Base-by-base conservation (phyloP, 352 stramenopile genomes). In the Pythium biforme region DNA sequence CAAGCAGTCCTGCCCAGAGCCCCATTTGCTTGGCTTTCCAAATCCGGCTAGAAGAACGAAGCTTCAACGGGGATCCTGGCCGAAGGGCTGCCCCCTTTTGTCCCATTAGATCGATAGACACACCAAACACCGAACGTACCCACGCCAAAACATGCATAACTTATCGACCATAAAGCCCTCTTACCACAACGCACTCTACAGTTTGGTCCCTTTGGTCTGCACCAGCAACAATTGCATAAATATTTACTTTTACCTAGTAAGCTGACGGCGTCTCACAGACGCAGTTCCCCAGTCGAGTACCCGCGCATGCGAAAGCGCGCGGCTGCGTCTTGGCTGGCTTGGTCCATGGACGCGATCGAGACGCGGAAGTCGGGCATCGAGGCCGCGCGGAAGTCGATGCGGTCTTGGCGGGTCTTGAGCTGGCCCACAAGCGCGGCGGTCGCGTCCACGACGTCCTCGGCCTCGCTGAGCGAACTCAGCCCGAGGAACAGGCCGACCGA, bases 291-390 rank as follows among this genome's bases (percentile, higher is more conserved):
- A 5, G 47, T 37, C 23, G 64, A 72, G 58, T 51, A 72, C 14
- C 64, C 64, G n/a, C 64, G 64, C 10, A 47, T 25, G 8, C 64
- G 64, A 39, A 62, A 67, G 19, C 29, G 49, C 7, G 54, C 46
- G 10, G 43, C 12, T 1, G 53, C 62, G 7, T 60, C 55, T 8
- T 64, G 26, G 29, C 25, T 62, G 14, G 55, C 56, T 33, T 55
- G 51, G 22, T 66, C 55, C 46, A 68, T 19, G 5, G 53, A 67
- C 8, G 23, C 22, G 1, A 56, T 23, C 23, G 79, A 89, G 50
- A 76, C 66, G 40, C 79, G 79, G 50, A 87, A 75, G 50, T 89
- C 76, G n/a, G 79, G 76, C 79, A 89, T 86, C 22, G 79, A 89
- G 20, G 77, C 64, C 14, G 75, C 74, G 25, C 81, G 78, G 63